Evolutionary conservation across 1,139 yeast species (phyloP), one percentile per base, ranked within the genome.

Genomic region (Yueomyces sp.): DNA sequence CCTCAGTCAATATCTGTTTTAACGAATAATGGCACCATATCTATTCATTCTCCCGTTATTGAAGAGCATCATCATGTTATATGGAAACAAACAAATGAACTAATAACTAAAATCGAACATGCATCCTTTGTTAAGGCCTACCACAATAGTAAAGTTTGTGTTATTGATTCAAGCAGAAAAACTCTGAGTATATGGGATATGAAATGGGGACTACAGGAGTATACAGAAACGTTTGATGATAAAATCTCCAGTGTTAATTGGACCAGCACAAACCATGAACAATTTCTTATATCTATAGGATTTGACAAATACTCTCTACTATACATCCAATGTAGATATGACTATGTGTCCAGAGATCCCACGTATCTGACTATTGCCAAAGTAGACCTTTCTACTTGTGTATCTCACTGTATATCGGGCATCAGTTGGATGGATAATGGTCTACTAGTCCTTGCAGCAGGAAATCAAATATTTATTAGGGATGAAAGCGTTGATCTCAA

Each of bases 371-470:
- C 83, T 1, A 75, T 89, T 48, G 80, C 85, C 52, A 73, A 73
- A 45, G 74, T 86, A 38, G 89, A 82, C 54, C 75, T 87, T 3
- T 69, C 78, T 2, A 70, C 71, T 38, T 81, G 72, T 55, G 86
- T 96, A 0, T 68, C 81, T 0, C 95, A 86, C 59, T 70, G 68
- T 25, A 86, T 89, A 48, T 96, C 95, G 3, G 96, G 87, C 58
- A 81, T 91, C 36, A 70, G 82, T 8, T 89, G 96, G 96, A 66
- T 87, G 45, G 71, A 74, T 43, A 76, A 80, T 50, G 95, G 95
- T 1, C 73, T 77, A 33, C 69, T 87, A 47, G 89, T 85, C 1
- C 75, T 85, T 45, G 96, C 93, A 4, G 72, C 91, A 27, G 96
- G 96, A 1, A 89, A 87, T 58, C 96, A 87, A 58, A 71, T 89